These are phyloP conservation scores for Tothia fuscella DNA, from an alignment of 2,329 filamentous ascomycete genomes.

Conservation along the genomic window DNA sequence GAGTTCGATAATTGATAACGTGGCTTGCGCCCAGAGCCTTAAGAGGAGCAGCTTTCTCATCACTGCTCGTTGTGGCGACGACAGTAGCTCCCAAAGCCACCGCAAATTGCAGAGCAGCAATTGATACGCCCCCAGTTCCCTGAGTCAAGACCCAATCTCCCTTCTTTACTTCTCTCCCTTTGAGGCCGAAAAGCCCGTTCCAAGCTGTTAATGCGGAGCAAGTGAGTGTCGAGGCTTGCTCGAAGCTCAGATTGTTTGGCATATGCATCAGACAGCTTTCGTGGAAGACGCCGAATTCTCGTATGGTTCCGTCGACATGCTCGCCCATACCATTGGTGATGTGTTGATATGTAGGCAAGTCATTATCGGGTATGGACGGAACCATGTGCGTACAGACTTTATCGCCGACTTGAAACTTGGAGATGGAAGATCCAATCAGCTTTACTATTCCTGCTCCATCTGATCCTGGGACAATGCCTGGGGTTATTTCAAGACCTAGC, in stretches of 20 bases:
- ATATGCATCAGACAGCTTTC: conserved; percentile 53
- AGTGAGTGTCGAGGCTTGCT: conserved; percentile 35
- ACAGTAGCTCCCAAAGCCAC: conserved; percentile 24
- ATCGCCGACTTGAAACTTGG: conserved; percentile 44
- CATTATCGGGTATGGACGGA: conserved; percentile 20
- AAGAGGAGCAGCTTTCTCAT: conserved; percentile 38
- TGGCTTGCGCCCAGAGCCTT: conserved; percentile 40
- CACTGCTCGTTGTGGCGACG: conserved; percentile 44
- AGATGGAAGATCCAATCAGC: conserved; percentile 44
- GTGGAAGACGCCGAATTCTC: conserved; percentile 54
- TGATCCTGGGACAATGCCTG: conserved; percentile 31
- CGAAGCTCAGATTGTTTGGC: conserved; percentile 41
- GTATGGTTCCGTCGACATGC: conserved; percentile 53
- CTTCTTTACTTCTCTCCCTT: conserved; percentile 25
- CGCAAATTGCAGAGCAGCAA: conserved; percentile 43
- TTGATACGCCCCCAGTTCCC: conserved; percentile 55
- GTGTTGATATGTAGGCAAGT: conserved; percentile 29
- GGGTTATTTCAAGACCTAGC: not conserved
- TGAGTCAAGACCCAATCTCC: conserved; percentile 48
- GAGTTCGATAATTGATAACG: conserved; percentile 42
- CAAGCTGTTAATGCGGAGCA: conserved; percentile 37
- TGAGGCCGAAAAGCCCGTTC: conserved; percentile 41
- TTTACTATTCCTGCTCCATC: conserved; percentile 42
- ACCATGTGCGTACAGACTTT: conserved; percentile 45
- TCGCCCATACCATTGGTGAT: conserved; percentile 53